These are phyloP conservation scores for Kernera saxatilis DNA, from an alignment of 345 rosid genomes.

Conservation along the genomic window DNA sequence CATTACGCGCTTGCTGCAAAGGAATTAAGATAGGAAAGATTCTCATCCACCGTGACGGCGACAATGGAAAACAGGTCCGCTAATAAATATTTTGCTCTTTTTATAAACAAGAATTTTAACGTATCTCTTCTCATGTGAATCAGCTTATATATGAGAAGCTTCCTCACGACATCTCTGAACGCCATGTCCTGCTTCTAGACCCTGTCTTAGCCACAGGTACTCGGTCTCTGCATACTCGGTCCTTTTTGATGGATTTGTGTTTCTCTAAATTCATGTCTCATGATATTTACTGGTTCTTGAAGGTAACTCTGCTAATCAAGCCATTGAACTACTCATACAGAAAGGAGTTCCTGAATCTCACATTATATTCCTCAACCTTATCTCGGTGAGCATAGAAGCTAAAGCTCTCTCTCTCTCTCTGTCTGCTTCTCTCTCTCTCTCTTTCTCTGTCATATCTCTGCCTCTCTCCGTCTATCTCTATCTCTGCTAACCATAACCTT, in stretches of 20 bases:
- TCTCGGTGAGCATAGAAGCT: conserved; percentile 58
- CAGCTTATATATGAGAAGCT: conserved; percentile 97
- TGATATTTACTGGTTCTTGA: conserved; percentile 2
- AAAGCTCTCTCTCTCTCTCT: neutral
- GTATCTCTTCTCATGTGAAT: neutral
- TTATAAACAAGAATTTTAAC: neutral
- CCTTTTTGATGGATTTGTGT: neutral
- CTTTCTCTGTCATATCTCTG: neutral
- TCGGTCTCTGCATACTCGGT: neutral
- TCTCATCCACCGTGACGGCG: conserved; percentile 93
- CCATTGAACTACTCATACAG: conserved; percentile 78
- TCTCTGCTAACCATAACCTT: neutral
- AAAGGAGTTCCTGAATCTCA: conserved; percentile 97
- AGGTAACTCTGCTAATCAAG: conserved; percentile 99
- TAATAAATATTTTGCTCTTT: neutral
- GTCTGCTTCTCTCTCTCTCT: neutral
- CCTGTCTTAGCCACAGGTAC: conserved; percentile 94
- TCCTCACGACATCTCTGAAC: conserved; percentile 89
- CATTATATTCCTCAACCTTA: conserved; percentile 89
- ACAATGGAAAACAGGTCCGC: conserved; percentile 85
- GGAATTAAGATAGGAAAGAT: conserved; percentile 98
- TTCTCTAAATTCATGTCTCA: neutral
- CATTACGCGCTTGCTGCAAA: conserved; percentile 94
- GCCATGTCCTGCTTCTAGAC: conserved; percentile 96
- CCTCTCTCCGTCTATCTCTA: neutral